Conservation (phyloP, 345 rosid species). For the Balakata baccata region DNA sequence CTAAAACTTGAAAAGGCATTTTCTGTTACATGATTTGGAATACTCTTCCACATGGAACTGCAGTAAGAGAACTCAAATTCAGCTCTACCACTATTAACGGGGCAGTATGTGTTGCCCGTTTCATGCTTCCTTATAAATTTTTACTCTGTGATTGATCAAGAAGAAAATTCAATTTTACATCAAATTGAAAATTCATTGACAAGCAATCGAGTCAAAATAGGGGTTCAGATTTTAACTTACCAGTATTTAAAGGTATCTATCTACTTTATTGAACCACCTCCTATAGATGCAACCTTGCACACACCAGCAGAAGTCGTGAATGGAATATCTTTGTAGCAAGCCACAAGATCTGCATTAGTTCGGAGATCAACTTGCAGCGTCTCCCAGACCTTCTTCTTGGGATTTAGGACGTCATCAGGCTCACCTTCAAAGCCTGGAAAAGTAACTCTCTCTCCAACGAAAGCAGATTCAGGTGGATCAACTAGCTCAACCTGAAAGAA, state of each 20-base stretch:
- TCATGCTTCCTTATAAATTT: background rate
- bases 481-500: conserved; percentile 74
- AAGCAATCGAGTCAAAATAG: background rate
- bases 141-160: background rate
- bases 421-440: conserved; percentile 70
- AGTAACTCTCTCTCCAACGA: conserved; percentile 64
- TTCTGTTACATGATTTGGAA: background rate
- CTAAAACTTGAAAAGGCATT: no score
- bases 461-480: conserved; percentile 71
- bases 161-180: background rate
- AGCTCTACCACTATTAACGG: background rate
- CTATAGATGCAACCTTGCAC: conserved; percentile 76
- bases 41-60: background rate
- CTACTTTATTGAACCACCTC: conserved; percentile 58
- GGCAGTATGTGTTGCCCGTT: background rate
- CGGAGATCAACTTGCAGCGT: conserved; percentile 61
- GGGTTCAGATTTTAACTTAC: background rate
- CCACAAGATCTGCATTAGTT: conserved; percentile 54
- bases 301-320: conserved; percentile 76
- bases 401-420: conserved; percentile 75
- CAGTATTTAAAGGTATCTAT: background rate
- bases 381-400: conserved; percentile 95
- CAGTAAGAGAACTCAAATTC: background rate
- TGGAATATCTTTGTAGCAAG: conserved; percentile 74
- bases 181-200: background rate